A percentile compares a stretch with the other conserved stretches of the same genome.
phyloP scores from a whole-genome alignment of 805 yeast species.

The Brettanomyces naardenensis region DNA sequence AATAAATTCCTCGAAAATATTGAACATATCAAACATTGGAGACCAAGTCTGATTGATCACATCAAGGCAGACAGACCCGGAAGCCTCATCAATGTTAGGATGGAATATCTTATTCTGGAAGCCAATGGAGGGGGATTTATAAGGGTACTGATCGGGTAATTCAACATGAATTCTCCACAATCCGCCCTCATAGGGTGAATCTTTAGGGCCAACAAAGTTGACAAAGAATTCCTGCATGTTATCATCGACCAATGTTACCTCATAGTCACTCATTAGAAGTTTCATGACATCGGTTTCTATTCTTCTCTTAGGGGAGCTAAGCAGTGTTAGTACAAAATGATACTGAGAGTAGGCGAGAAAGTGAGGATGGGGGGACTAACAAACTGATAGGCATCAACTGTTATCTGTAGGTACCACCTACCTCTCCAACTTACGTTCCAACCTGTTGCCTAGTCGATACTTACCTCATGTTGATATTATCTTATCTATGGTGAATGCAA shows the following conservation, averaged over 20 bases:
- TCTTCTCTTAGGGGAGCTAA: conserved; percentile 61
- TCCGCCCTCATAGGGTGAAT: conserved; percentile 85
- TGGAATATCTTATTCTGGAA: conserved; percentile 87
- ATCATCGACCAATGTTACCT: conserved; percentile 76
- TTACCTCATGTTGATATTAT: no score
- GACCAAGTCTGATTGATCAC: conserved; percentile 98
- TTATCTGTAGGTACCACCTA: no score
- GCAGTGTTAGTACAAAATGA: no score
- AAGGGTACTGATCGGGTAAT: conserved; percentile 91
- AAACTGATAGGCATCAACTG: no score
- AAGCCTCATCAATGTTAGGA: conserved; percentile 88
- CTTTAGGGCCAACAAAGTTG: conserved; percentile 77
- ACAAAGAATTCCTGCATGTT: conserved; percentile 83
- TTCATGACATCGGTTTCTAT: conserved; percentile 97
- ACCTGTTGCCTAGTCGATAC: no score
- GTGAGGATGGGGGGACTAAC: background rate
- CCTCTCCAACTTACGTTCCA: no score
- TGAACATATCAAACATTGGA: conserved; percentile 89
- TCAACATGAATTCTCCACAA: conserved; percentile 89
- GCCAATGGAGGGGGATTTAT: conserved; percentile 93
- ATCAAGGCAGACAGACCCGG: conserved; percentile 90
- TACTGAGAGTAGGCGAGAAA: background rate
- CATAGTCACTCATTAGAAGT: conserved; percentile 87
- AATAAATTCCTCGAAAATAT: conserved; percentile 85
- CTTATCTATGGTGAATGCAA: no score